Evolutionary conservation across 2,329 filamentous ascomycete genomes (phyloP).

Genomic region (Aspergillus vadensis): DNA sequence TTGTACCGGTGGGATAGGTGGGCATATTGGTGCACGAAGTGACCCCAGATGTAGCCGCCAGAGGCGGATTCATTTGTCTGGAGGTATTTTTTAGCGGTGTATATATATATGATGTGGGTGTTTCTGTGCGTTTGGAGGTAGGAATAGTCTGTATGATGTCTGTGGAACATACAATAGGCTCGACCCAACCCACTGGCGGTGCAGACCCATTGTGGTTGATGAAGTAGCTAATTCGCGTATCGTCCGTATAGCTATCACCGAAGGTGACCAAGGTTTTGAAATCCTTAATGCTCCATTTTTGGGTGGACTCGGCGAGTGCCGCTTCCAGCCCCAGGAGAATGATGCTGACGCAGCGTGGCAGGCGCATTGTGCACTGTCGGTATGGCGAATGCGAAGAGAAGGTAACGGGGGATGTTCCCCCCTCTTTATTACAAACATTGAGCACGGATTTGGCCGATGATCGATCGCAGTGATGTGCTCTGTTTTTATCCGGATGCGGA

Average conservation of each 20-base stretch:
- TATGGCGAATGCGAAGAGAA: not conserved
- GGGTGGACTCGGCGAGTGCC: conserved; percentile 7
- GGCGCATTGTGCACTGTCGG: not conserved
- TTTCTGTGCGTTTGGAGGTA: not conserved
- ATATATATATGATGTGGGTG: not conserved
- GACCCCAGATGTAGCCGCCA: conserved; percentile 69
- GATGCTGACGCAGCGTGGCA: not conserved
- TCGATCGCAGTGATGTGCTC: no score
- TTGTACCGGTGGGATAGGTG: conserved; percentile 57
- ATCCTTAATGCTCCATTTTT: conserved; percentile 25
- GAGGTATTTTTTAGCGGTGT: not conserved
- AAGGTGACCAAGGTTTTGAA: conserved; percentile 62
- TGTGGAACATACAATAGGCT: conserved; percentile 44
- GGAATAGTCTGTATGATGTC: no score
- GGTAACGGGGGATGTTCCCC: no score
- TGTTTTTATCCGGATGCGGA: not conserved
- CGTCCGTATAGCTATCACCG: conserved; percentile 77
- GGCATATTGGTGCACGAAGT: conserved; percentile 64
- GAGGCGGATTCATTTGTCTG: conserved; percentile 57
- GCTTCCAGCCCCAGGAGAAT: conserved; percentile 3
- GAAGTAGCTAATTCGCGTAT: conserved; percentile 68
- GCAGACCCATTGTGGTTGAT: conserved; percentile 23
- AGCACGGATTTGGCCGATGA: no score
- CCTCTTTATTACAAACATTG: no score
- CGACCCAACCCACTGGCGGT: conserved; percentile 63